Base-by-base conservation (phyloP, 345 rosid genomes). In the Rhodamnia rubescens region DNA sequence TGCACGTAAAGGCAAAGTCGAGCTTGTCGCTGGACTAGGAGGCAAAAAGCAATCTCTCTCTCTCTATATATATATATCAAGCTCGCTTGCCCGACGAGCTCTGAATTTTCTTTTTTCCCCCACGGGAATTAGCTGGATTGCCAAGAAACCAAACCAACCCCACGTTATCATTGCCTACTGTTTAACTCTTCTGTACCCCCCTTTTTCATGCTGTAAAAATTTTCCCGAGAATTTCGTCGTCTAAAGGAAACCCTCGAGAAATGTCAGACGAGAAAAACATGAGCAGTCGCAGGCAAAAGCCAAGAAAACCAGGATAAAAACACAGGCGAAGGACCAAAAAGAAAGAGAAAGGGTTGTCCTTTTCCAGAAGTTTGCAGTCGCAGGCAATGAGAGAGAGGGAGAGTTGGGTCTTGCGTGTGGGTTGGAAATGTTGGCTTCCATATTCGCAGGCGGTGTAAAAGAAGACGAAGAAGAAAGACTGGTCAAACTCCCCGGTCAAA, bases 31-130 rank as follows among this genome's bases (percentile, higher is more conserved):
- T 8, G 53, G 36, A 44, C 88, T n/a, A 74, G 93, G 92, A 84
- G 91, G 93, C 95, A 93, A 53, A 89, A 91, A 86, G 89, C 88
- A 86, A 90, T 83, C 83, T 81, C 44, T 50, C 69, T 55, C 61
- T 42, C 24, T 29, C n/a, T 75, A 8, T n/a, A n/a, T n/a, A n/a
- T n/a, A n/a, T n/a, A n/a, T n/a, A n/a, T 47, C 52, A 50, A 50
- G 51, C 84, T 92, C 89, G 93, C 93, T 92, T 89, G 89, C 92
- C 86, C 91, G 91, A 91, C 89, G 91, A 85, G 85, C 59, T 14
- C 57, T 53, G 22, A 61, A 36, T 21, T 61, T 29, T 18, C 7
- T 42, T 42, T 42, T 49, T 49, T 49, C 13, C 51, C 51, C 78
- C 47, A 61, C 24, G 36, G 47, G 78, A 69, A 69, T 69, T 69